Base-by-base conservation (phyloP, 306 rosid species). In the Cucurbita maxima region DNA sequence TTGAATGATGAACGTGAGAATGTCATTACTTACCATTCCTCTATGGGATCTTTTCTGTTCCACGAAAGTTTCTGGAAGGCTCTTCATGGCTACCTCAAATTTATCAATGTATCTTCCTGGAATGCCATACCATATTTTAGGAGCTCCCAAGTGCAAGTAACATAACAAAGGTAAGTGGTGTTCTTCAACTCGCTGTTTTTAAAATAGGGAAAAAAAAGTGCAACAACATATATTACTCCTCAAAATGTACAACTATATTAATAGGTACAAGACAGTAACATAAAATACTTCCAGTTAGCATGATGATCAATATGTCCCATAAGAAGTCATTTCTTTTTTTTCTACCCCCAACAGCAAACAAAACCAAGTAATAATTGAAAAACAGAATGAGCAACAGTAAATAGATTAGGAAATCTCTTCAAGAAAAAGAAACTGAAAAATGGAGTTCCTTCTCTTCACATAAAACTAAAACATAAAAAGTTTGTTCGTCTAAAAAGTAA, bases 101-200 rank as follows among this genome's bases (percentile, higher is more conserved):
- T 76, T 62, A 66, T 34, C 76, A 58, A 79, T 55, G 76, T 64
- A 85, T 80, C 79, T 85, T 75, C 84, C 82, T 1, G 98, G 92
- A 75, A 93, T 58, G 41, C 88, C 72, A 83, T 90, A 85, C 97
- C 94, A 90, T 69, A 90, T 74, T 86, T 67, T 90, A 58, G 97
- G 92, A 79, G 84, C 90, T 40, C 98, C 97, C 86, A 87, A 20
- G 78, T 90, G 96, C 86, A 84, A 20, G 80, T 85, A 93, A 71
- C 76, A 76, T 77, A 93, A 80, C 36, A 86, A 82, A 84, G 87
- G 86, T 64, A 93, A 85, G 69, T 73, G 84, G 85, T 88, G 96
- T 79, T 90, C 96, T 83, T 88, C 96, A 82, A 91, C 88, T 80
- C 82, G 86, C 96, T 93, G 88, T 62, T 82, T 22, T 63, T 30